Base-by-base conservation (phyloP, 495 filamentous ascomycete species). In the Podospora tetraspora region DNA sequence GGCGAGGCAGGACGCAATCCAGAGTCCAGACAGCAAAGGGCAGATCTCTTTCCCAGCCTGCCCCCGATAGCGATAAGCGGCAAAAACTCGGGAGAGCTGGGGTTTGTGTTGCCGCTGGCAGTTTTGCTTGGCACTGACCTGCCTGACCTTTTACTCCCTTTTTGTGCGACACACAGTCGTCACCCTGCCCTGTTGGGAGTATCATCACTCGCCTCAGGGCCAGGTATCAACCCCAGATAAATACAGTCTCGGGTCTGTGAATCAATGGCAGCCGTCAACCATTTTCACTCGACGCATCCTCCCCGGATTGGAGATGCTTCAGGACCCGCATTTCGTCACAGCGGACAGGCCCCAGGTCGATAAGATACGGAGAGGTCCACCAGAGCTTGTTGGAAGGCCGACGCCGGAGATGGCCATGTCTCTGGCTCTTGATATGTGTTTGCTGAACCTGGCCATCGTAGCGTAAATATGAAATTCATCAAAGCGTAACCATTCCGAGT, bases 21-120 rank as follows among this genome's bases (percentile, higher is more conserved):
- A 56, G 23, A 62, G 34, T 19, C 34, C 13, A 56, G 23, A 62
- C 37, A 66, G 19, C 67, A 62, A 69, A 70, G 56, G 69, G 70
- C 66, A 73, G 72, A 77, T 76, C 74, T 73, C 71, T 71, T 72
- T 69, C 70, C 68, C 52, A 68, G 13, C 64, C 63, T 32, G 52
- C 43, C 30, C 25, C 61, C 62, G 75, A 75, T 75, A 76, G 23
- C 75, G 76, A 78, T 78, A 78, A 75, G 74, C 64, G 74, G 74
- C 29, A 66, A 66, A 76, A 76, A 66, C 22, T 74, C 75, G 75
- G 75, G 9, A 27, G 43, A 52, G 16, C 32, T 34, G 32, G 32
- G 32, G 9, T 10, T 34, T 34, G 43, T 43, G 37, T n/a, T 52
- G 43, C 43, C 43, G 43, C 43, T 52, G 43, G 43, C 43, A 52